Conservation (phyloP, 164 flowering plant genomes). For the Paratinospora sagittata region DNA sequence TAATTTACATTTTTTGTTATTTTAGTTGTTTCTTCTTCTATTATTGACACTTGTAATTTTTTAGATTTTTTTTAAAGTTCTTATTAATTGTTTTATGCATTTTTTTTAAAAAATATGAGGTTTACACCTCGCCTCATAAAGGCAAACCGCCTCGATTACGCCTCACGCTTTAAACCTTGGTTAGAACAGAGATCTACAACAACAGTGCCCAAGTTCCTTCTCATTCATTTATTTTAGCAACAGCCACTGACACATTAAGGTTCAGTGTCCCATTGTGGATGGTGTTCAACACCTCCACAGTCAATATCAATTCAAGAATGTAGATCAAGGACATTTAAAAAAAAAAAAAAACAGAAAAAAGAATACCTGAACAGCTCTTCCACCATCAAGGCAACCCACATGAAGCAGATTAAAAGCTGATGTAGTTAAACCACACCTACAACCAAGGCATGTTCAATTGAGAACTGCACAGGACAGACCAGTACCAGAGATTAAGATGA, state of each 20-base stretch:
- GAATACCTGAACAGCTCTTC: slow-evolving; percentile 84
- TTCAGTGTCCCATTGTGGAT: not conserved
- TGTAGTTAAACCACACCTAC: slow-evolving; percentile 98
- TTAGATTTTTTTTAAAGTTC: no score
- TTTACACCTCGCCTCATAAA: no score
- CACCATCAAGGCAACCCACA: slow-evolving; percentile 97
- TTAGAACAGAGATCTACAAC: no score
- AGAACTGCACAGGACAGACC: not conserved
- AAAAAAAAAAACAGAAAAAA: not conserved
- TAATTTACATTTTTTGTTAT: no score
- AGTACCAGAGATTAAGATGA: not conserved
- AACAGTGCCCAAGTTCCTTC: not conserved
- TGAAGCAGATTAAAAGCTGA: slow-evolving; percentile 97
- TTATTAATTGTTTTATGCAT: no score
- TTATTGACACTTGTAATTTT: no score
- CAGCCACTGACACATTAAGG: slow-evolving; percentile 1
- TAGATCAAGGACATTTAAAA: not conserved
- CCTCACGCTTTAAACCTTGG: no score
- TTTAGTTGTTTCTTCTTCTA: no score
- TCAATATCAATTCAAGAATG: not conserved
- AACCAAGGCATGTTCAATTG: not conserved
- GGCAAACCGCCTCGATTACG: no score
- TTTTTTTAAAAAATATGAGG: no score
- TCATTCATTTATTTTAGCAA: not conserved
- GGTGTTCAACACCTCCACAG: not conserved